phyloP scores from a whole-genome alignment of 768 basidiomycete genomes.

The Candolleomyces efflorescens region DNA sequence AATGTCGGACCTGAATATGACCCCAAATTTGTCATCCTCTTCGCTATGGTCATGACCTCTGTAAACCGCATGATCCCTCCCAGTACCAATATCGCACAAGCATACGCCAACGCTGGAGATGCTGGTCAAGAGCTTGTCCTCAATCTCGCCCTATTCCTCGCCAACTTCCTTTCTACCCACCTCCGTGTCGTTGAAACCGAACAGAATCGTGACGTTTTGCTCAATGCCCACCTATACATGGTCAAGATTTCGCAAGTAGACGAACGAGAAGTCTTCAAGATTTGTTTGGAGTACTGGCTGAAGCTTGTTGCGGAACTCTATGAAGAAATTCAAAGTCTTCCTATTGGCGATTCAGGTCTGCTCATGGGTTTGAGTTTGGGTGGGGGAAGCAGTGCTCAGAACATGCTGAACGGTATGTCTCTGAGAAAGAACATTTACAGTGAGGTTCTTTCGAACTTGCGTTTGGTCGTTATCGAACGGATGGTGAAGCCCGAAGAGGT shows the following conservation, averaged over 20 bases:
- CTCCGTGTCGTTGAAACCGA: slow-evolving; percentile 93
- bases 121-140: slow-evolving; percentile 95
- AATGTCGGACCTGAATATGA: slow-evolving; percentile 97
- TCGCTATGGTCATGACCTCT: slow-evolving; percentile 98
- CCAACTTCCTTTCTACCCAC: slow-evolving; percentile 93
- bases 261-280: slow-evolving; percentile 99
- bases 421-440: slow-evolving; percentile 93
- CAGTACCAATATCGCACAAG: slow-evolving; percentile 89
- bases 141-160: slow-evolving; percentile 95
- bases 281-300: slow-evolving; percentile 96
- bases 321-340: slow-evolving; percentile 91
- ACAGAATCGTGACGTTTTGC: slow-evolving; percentile 82
- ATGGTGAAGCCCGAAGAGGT: slow-evolving; percentile 99
- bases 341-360: slow-evolving; percentile 80
- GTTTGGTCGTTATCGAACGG: slow-evolving; percentile 93
- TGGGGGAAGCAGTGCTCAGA: slow-evolving; percentile 55
- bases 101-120: slow-evolving; percentile 86
- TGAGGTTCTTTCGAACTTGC: slow-evolving; percentile 90
- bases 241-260: slow-evolving; percentile 98
- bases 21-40: slow-evolving; percentile 94
- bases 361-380: slow-evolving; percentile 89
- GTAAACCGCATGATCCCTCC: slow-evolving; percentile 97
- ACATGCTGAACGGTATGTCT: slow-evolving; percentile 71
- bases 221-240: slow-evolving; percentile 97
- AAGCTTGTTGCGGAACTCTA: slow-evolving; percentile 96